Conservation (phyloP, 2,329 filamentous ascomycete genomes). For the Hymenoscyphus linearis region DNA sequence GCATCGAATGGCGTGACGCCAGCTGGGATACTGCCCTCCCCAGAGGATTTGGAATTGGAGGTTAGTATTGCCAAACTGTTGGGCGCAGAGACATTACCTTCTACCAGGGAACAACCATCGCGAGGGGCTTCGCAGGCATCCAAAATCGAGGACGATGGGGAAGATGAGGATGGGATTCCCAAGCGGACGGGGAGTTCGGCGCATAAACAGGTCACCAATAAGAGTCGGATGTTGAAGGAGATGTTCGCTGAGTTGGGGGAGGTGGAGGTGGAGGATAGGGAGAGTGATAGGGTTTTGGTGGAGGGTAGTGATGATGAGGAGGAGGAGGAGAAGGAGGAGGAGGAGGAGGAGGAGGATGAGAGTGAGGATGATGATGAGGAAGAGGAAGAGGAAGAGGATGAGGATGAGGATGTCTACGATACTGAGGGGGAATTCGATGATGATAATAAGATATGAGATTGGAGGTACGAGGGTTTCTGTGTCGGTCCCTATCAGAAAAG, state of each 20-base stretch:
- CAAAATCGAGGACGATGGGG: not conserved
- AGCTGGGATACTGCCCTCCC: not conserved
- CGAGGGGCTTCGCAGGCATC: not conserved
- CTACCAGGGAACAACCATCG: not conserved
- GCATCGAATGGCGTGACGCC: constrained; percentile 6
- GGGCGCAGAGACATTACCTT: constrained; percentile 1
- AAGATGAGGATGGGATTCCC: not conserved
- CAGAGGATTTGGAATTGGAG: constrained; percentile 10
- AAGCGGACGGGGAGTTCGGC: not conserved
- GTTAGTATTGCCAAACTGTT: constrained; percentile 8
- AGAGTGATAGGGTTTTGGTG: constrained; percentile 7
- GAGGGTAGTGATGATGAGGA: constrained; percentile 2
- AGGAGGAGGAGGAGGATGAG: not conserved
- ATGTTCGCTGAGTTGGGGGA: constrained; percentile 8
- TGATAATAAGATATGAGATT: not conserved
- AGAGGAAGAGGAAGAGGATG: no score
- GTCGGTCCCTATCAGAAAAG: not conserved
- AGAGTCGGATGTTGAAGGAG: constrained; percentile 8
- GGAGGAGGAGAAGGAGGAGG: not conserved
- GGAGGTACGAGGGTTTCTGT: not conserved
- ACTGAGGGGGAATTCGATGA: not conserved
- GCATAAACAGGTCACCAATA: constrained; percentile 9
- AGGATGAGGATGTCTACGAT: not conserved
- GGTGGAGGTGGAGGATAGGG: not conserved
- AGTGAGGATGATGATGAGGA: not conserved